These are phyloP conservation scores for Sinapis alba DNA, from an alignment of 441 rosid species.

Conservation along the genomic window DNA sequence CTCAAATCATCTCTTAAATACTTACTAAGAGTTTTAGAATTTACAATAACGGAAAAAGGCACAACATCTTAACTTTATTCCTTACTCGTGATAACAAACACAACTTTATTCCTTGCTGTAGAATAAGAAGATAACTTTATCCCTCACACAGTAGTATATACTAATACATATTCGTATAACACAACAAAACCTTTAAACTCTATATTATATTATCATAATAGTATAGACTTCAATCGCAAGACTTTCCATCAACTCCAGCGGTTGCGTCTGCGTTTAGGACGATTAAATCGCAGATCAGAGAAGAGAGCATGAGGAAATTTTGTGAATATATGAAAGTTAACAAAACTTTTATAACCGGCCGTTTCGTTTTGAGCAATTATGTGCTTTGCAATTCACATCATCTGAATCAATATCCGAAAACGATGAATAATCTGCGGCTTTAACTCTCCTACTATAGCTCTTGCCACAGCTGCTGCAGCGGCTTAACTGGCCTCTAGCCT, in stretches of 20 bases:
- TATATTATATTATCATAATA: neutral
- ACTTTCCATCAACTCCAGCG: slow-evolving; percentile 26
- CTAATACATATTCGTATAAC: slow-evolving; percentile 17
- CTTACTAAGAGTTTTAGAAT: neutral
- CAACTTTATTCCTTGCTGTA: slow-evolving; percentile 17
- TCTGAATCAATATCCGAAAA: slow-evolving; percentile 71
- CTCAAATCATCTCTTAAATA: neutral
- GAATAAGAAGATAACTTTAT: neutral
- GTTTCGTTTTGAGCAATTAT: slow-evolving; percentile 26
- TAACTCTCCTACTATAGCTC: slow-evolving; percentile 39
- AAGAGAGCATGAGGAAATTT: slow-evolving; percentile 5
- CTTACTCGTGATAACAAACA: neutral
- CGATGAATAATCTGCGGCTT: slow-evolving; percentile 58
- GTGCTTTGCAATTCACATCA: slow-evolving; percentile 34
- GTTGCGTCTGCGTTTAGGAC: slow-evolving; percentile 7
- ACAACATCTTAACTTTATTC: slow-evolving; percentile 18
- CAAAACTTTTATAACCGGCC: neutral
- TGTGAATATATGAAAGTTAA: neutral
- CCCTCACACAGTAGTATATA: slow-evolving; percentile 17
- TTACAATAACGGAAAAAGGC: neutral
- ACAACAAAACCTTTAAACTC: neutral
- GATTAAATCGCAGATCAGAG: slow-evolving; percentile 5
- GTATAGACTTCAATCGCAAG: neutral
- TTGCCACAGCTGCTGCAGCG: slow-evolving; percentile 46
- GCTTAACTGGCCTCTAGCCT: slow-evolving; percentile 33